Evolutionary conservation across 345 rosid species (phyloP).

Genomic region (Salix brachista): DNA sequence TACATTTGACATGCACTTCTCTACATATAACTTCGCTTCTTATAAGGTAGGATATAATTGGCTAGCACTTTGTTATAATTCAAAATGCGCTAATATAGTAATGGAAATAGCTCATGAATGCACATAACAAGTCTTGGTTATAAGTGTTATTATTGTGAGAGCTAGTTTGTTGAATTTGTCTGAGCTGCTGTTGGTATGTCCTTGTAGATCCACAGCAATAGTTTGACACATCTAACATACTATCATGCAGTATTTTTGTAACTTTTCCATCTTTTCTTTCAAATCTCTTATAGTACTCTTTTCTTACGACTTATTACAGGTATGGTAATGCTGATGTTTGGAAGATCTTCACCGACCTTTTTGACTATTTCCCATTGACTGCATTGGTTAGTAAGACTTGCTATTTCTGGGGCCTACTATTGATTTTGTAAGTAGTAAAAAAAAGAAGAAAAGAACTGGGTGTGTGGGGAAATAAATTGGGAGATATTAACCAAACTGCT

Average conservation of each 20-base stretch:
- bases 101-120: neutral
- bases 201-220: neutral
- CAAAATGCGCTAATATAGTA: neutral
- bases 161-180: neutral
- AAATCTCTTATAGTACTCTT: constrained; percentile 4
- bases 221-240: neutral
- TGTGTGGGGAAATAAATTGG: constrained; percentile 1
- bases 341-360: constrained; percentile 88
- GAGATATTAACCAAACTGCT: neutral
- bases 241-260: neutral
- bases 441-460: constrained; percentile 21
- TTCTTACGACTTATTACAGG: constrained; percentile 38
- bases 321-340: constrained; percentile 94
- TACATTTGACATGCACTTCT: neutral
- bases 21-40: neutral
- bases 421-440: neutral
- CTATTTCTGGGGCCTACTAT: neutral
- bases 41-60: neutral
- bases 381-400: constrained; percentile 52
- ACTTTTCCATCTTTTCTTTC: too few species aligned
- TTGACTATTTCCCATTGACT: constrained; percentile 90
- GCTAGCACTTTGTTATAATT: neutral
- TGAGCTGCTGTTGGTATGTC: neutral
- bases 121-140: too few species aligned
- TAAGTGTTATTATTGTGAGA: neutral